phyloP scores from a whole-genome alignment of 129 eudicot genomes.

The Artemisia tridentata region DNA sequence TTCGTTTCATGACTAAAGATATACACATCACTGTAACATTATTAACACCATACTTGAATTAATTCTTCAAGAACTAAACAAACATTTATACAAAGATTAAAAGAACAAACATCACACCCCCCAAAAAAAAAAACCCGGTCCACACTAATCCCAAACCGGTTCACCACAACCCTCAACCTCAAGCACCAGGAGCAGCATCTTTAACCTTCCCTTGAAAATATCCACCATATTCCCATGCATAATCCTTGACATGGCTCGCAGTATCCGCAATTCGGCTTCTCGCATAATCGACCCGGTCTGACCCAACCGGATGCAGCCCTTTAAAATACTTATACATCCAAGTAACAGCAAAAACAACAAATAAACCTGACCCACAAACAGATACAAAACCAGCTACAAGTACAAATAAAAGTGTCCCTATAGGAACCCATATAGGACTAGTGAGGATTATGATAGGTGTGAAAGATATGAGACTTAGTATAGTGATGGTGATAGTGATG shows the following conservation, averaged over 20 bases:
- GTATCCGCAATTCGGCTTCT: conserved; percentile 72
- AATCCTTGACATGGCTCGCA: conserved; percentile 71
- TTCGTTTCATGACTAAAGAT: not conserved
- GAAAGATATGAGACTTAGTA: conserved; percentile 46
- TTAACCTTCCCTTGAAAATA: conserved; percentile 60
- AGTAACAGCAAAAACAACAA: conserved; percentile 29
- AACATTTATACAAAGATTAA: conserved; percentile 4
- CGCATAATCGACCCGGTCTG: conserved; percentile 76
- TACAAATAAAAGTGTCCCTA: conserved; percentile 46
- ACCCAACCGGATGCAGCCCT: conserved; percentile 71
- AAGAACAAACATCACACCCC: not conserved
- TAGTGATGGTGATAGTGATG: conserved; percentile 44
- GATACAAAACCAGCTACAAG: conserved; percentile 44
- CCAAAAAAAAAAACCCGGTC: conserved; percentile 3
- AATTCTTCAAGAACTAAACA: not conserved
- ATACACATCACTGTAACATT: conserved; percentile 7
- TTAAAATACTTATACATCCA: conserved; percentile 62
- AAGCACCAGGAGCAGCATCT: conserved; percentile 90
- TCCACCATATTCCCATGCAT: conserved; percentile 74
- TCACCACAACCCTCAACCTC: conserved; percentile 33
- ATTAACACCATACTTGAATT: not conserved
- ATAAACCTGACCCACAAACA: conserved; percentile 45
- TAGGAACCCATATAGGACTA: conserved; percentile 71
- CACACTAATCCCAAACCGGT: conserved; percentile 5
- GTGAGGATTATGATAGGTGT: conserved; percentile 49